Percentiles rank a stretch among this genome's conserved stretches.
These are phyloP conservation scores for Metarhizium humberi DNA, from an alignment of 2,329 filamentous ascomycete species.

Conservation along the genomic window DNA sequence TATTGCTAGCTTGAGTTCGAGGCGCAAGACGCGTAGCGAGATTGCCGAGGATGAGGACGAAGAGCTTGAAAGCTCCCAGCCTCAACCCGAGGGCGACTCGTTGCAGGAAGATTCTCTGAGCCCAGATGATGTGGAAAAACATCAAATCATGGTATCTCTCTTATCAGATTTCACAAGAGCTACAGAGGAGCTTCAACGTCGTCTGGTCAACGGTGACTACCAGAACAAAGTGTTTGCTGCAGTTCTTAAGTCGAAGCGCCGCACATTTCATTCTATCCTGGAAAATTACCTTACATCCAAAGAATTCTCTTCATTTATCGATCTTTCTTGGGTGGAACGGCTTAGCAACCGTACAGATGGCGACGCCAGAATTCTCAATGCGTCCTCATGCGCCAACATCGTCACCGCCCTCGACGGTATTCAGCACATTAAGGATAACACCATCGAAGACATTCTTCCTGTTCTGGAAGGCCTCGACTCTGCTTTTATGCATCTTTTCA, in stretches of 20 bases:
- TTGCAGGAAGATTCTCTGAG: neutral
- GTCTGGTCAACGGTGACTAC: neutral
- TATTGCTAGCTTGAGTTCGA: neutral
- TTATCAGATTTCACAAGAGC: conserved; percentile 4
- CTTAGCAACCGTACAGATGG: neutral
- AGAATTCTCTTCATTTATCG: conserved; percentile 16
- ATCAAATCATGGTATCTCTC: neutral
- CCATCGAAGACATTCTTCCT: conserved; percentile 10
- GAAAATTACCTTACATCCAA: neutral
- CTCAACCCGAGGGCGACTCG: neutral
- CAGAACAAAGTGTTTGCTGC: neutral
- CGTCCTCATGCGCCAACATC: conserved; percentile 25
- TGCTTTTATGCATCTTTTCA: conserved; percentile 21
- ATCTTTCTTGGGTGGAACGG: conserved; percentile 12
- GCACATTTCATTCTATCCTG: neutral
- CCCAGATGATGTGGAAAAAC: neutral
- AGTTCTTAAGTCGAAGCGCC: neutral
- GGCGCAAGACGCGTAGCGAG: neutral
- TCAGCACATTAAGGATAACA: conserved; percentile 5
- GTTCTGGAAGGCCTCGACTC: conserved; percentile 22
- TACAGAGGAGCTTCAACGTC: conserved; percentile 4
- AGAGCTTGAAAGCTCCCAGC: neutral
- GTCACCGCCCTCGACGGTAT: conserved; percentile 23
- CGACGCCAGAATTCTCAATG: neutral
- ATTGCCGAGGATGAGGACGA: conserved; percentile 1